Conservation (phyloP, 2,329 filamentous ascomycete species). For the Monosporascus cannonballus region DNA sequence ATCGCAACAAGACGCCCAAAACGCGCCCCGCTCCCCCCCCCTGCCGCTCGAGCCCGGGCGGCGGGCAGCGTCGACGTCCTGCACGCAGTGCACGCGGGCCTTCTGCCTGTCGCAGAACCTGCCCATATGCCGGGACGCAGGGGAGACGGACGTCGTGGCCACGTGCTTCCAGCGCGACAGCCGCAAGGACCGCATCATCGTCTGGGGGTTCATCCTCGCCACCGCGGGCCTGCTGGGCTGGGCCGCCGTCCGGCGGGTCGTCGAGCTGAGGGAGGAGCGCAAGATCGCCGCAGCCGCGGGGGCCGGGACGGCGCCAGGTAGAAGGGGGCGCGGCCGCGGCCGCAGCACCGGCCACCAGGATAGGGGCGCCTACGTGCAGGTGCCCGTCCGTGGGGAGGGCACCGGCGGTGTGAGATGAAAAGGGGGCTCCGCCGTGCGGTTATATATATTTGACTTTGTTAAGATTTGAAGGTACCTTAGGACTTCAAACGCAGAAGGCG, state of each 20-base stretch:
- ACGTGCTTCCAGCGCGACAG: constrained; percentile 63
- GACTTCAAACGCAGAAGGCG: no score
- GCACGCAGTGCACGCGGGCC: constrained; percentile 57
- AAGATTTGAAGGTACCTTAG: no score
- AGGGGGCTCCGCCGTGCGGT: no score
- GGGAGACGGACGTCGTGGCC: constrained; percentile 56
- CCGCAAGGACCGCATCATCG: constrained; percentile 60
- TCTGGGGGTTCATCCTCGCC: constrained; percentile 57
- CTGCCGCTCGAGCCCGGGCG: constrained; percentile 4
- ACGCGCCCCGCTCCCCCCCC: constrained; percentile 16
- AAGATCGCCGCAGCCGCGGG: constrained; percentile 8
- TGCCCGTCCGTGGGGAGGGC: constrained; percentile 11
- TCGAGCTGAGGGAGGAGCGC: constrained; percentile 33
- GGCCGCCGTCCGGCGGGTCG: constrained; percentile 46
- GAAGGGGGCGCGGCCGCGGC: constrained; percentile 6
- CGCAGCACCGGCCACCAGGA: constrained; percentile 1
- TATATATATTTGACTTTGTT: no score
- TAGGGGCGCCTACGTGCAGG: constrained; percentile 20
- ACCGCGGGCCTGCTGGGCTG: constrained; percentile 54
- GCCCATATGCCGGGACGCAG: constrained; percentile 56
- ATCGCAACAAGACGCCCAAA: background rate
- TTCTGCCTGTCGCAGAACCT: constrained; percentile 56
- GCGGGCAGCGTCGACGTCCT: constrained; percentile 40
- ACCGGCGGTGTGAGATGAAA: background rate
- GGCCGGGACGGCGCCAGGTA: constrained; percentile 4